Percentiles rank a stretch among this genome's conserved stretches.
phyloP scores from a whole-genome alignment of 2,329 filamentous ascomycete genomes.

The Beauveria medogensis region DNA sequence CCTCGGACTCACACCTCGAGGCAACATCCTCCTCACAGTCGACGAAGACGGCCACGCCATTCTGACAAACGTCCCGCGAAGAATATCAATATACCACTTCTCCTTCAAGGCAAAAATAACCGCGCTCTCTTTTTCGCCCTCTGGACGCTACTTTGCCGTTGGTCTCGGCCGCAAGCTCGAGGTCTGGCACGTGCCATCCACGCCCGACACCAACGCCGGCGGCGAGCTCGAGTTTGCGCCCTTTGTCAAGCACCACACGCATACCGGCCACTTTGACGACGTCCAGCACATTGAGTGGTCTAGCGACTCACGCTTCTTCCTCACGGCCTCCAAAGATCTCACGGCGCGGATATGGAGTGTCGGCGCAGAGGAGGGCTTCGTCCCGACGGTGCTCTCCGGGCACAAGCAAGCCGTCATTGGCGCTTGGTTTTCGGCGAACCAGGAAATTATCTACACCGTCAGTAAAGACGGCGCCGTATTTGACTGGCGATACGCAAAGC shows the following conservation, averaged over 20 bases:
- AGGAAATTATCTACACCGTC: constrained; percentile 92
- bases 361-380: constrained; percentile 77
- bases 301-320: constrained; percentile 87
- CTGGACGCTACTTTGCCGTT: constrained; percentile 83
- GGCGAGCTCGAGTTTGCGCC: constrained; percentile 92
- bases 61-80: constrained; percentile 78
- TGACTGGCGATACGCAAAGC: constrained; percentile 76
- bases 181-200: constrained; percentile 92
- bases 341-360: constrained; percentile 94
- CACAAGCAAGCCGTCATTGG: constrained; percentile 84
- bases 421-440: constrained; percentile 95
- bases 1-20: constrained; percentile 79
- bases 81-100: constrained; percentile 87
- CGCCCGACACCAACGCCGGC: constrained; percentile 67
- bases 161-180: constrained; percentile 81
- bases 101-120: constrained; percentile 82
- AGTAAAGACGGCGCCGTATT: constrained; percentile 98
- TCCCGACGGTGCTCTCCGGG: constrained; percentile 80
- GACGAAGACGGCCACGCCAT: constrained; percentile 94
- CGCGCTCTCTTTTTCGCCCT: constrained; percentile 82
- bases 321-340: constrained; percentile 85
- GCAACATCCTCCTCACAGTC: constrained; percentile 85
- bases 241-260: constrained; percentile 80
- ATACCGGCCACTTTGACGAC: constrained; percentile 81
- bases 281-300: constrained; percentile 91